Evolutionary conservation across 2,329 filamentous ascomycete genomes (phyloP).

Genomic region (Torrubiella hemipterigena): DNA sequence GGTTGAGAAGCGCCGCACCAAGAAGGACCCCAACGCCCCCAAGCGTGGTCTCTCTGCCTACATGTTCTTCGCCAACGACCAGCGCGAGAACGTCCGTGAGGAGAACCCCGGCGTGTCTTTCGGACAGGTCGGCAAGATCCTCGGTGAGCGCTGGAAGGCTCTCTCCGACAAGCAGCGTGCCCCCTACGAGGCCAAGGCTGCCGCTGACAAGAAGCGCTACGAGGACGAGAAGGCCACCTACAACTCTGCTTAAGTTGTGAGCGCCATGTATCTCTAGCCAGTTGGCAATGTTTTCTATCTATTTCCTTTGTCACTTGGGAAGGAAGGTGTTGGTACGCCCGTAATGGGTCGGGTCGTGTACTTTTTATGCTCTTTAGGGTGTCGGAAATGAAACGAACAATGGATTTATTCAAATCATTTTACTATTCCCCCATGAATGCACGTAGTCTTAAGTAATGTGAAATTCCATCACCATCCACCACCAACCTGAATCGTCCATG

Average conservation of each 20-base stretch:
- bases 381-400: not conserved
- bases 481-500: too few species aligned
- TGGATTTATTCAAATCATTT: too few species aligned
- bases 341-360: not conserved
- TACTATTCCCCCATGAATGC: too few species aligned
- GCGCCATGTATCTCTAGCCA: slow-evolving; percentile 5
- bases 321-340: not conserved
- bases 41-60: slow-evolving; percentile 99
- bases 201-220: slow-evolving; percentile 96
- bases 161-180: slow-evolving; percentile 83
- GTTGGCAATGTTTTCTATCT: not conserved
- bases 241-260: slow-evolving; percentile 47
- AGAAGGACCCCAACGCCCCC: slow-evolving; percentile 85
- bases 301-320: slow-evolving; percentile 1
- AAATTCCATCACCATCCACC: too few species aligned
- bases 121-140: slow-evolving; percentile 96
- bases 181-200: slow-evolving; percentile 95
- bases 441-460: too few species aligned
- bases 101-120: slow-evolving; percentile 98
- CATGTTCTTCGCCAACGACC: slow-evolving; percentile 99
- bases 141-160: slow-evolving; percentile 98
- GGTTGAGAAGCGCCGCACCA: slow-evolving; percentile 42
- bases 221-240: slow-evolving; percentile 96
- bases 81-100: slow-evolving; percentile 94
- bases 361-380: not conserved